These are phyloP conservation scores for Hypholoma sublateritium DNA, from an alignment of 768 basidiomycete genomes.

Conservation along the genomic window DNA sequence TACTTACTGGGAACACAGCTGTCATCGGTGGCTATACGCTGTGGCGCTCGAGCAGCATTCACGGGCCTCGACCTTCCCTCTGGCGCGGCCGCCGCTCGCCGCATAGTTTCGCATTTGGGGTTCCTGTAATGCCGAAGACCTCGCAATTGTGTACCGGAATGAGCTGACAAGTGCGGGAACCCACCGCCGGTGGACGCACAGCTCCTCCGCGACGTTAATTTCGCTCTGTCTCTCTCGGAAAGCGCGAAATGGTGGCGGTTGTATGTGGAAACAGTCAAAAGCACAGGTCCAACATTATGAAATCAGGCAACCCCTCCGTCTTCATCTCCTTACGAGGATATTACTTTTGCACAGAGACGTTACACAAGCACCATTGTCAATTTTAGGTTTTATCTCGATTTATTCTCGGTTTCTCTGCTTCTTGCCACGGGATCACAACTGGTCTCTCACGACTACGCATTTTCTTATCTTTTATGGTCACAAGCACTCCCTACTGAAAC, in stretches of 20 bases:
- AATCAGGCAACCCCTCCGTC: not conserved
- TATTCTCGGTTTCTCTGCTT: conserved; percentile 4
- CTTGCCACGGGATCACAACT: conserved; percentile 2
- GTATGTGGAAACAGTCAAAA: not conserved
- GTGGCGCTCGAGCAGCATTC: conserved; percentile 3
- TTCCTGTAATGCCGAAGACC: conserved; percentile 1
- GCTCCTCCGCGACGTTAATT: conserved; percentile 1
- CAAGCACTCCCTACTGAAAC: not conserved
- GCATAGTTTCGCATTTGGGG: not conserved
- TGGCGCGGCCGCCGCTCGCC: not conserved
- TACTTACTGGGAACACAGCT: not conserved
- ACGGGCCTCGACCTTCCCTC: not conserved
- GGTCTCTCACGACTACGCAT: not conserved
- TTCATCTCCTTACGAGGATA: not conserved
- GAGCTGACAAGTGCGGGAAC: conserved; percentile 3
- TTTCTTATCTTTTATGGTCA: conserved; percentile 2
- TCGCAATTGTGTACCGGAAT: not conserved
- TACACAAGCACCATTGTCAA: conserved; percentile 1
- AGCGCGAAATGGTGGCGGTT: conserved; percentile 2
- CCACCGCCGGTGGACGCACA: not conserved
- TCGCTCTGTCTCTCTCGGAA: not conserved
- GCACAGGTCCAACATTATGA: not conserved
- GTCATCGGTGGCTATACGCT: conserved; percentile 20
- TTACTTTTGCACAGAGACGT: not conserved
- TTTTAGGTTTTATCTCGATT: conserved; percentile 1